Base-by-base conservation (phyloP, 2,329 filamentous ascomycete species). In the Fusarium sp. region DNA sequence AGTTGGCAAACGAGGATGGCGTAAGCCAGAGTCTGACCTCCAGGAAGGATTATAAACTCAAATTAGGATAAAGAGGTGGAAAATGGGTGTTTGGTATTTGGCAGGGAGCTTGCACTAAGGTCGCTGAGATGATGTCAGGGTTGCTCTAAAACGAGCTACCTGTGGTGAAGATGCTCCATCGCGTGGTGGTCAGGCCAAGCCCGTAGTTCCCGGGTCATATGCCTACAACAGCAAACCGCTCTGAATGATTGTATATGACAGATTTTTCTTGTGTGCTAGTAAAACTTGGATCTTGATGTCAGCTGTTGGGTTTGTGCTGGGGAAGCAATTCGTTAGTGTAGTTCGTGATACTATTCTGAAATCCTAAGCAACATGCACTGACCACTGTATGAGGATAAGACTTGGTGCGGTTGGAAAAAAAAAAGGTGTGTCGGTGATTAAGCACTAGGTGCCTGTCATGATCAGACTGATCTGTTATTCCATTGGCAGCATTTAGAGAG, bases 1-100 rank as follows among this genome's bases (percentile, higher is more conserved):
- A 31, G 31, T 59, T 62, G 38, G 50, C 39, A 49, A 68, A 50
- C 44, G 50, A 61, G 22, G 65, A 62, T 63, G 39, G 57, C 68
- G 61, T 70, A 63, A 67, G 70, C 46, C 52, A 53, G 50, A 56
- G 65, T 71, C 70, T 55, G 62, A 73, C 66, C 35, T 52, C 45
- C 31, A 17, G 20, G 29, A 41, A 20, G 35, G 18, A 65, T 17
- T 29, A n/a, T 54, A 29, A 36, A 53, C 35, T 25, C 57, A 27
- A n/a, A n/a, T 25, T n/a, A 49, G 41, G 35, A 25, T 15, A 20
- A 35, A 31, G 17, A 33, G 20, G 25, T 18, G 27, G 7, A 27
- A n/a, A 41, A 31, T 14, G 11, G 33, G 14, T 18, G 31, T 15
- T 20, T 12, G 5, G 31, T 11, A n/a, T 15, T 13, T 44, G 7